A percentile compares a stretch with the other conserved stretches of the same genome.
These are phyloP conservation scores for Hemerocallis citrina DNA, from an alignment of 106 monocot genomes.

Conservation along the genomic window DNA sequence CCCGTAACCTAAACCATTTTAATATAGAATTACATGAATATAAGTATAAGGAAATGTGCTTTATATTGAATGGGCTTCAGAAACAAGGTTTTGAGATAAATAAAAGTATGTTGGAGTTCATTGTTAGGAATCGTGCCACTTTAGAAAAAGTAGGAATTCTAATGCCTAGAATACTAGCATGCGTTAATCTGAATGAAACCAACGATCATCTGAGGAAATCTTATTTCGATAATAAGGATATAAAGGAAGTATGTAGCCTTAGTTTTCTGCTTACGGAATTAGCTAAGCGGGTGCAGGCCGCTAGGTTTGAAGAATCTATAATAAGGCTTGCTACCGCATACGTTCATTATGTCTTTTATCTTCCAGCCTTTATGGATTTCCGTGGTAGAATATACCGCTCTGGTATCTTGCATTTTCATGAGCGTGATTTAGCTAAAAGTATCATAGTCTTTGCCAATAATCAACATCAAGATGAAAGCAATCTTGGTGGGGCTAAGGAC, in stretches of 20 bases:
- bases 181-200: neutral
- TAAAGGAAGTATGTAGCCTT: neutral
- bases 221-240: neutral
- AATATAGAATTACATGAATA: neutral
- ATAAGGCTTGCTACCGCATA: neutral
- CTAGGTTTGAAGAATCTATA: neutral
- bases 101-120: neutral
- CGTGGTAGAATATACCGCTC: constrained; percentile 5
- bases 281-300: neutral
- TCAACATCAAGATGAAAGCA: too few species aligned
- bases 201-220: neutral
- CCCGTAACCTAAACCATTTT: neutral
- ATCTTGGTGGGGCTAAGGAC: too few species aligned
- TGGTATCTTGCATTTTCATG: constrained; percentile 3
- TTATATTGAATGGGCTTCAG: neutral
- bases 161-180: neutral
- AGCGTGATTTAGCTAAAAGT: constrained; percentile 6
- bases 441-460: neutral
- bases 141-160: neutral
- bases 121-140: neutral
- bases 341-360: neutral
- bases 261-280: neutral
- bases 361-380: constrained; percentile 3
- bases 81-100: neutral
- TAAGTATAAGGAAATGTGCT: neutral